phyloP scores from a whole-genome alignment of 176 grass and related monocot species.

The Avena sativa region DNA sequence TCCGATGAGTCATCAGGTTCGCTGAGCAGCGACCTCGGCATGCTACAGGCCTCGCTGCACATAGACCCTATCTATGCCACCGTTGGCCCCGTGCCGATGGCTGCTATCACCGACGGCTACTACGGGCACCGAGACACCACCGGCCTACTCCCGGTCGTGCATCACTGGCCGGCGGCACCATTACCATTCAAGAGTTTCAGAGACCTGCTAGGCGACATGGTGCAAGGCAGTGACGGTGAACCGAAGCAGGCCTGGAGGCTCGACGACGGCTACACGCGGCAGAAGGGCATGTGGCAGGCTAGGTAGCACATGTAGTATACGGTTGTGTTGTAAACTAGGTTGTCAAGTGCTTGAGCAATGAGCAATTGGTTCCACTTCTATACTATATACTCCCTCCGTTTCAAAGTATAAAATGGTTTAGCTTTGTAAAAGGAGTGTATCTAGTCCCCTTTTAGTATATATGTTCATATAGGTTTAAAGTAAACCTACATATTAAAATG shows the following conservation, averaged over 20 bases:
- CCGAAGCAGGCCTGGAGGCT: constrained; percentile 19
- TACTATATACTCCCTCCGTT: not conserved
- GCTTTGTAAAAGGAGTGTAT: too few relatives aligned
- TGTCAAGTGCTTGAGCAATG: not conserved
- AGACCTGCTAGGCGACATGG: constrained; percentile 44
- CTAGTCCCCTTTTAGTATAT: too few relatives aligned
- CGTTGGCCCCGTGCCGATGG: not conserved
- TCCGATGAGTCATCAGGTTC: constrained; percentile 9
- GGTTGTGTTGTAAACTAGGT: not conserved
- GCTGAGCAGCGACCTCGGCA: constrained; percentile 9
- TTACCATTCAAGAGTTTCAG: constrained; percentile 30
- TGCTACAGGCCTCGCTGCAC: not conserved
- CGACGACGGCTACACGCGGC: constrained; percentile 17
- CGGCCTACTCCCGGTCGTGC: not conserved
- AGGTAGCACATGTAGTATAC: not conserved
- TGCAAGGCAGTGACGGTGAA: not conserved
- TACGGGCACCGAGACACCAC: not conserved
- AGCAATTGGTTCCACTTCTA: not conserved
- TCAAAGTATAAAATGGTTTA: too few relatives aligned
- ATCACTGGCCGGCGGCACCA: not conserved
- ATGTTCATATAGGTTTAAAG: too few relatives aligned
- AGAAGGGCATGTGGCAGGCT: not conserved
- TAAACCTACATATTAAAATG: too few relatives aligned
- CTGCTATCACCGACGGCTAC: not conserved
- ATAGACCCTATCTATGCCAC: not conserved